Base-by-base conservation (phyloP, 2,329 filamentous ascomycete species). In the Cladosporium sphaerospermum region DNA sequence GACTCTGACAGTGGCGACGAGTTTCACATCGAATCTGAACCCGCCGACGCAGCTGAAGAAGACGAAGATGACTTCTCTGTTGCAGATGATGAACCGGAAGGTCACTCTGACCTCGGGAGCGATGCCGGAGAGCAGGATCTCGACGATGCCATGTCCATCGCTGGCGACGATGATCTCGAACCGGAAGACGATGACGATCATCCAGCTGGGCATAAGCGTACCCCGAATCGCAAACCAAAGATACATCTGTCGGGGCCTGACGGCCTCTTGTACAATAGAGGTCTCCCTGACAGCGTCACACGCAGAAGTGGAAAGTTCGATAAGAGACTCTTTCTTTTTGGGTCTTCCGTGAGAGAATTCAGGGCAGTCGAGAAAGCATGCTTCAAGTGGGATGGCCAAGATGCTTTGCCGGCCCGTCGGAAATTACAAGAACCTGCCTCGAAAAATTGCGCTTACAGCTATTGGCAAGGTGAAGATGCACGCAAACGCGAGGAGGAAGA, bases 271-370 rank as follows among this genome's bases (percentile, higher is more conserved):
- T 62, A 58, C 40, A 59, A 54, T 16, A 59, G 64, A 18, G 64
- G 64, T 23, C 37, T 64, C 5, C 58, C 59, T n/a, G 62, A 64
- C 13, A 55, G 56, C 19, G 56, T 60, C 9, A 57, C 57, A 14
- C 57, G 60, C 16, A 56, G 57, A 23, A 65, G 61, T 47, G 57
- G 59, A 34, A 78, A 77, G 59, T 64, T 69, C 41, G 66, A 70
- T n/a, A 71, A 76, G 49, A 62, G 78, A 54, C 73, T 71, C 54
- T 66, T 75, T 49, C 69, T 76, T 1, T 81, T 79, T 65, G 80
- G 80, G 4, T 71, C 75, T 2, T 72, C 71, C 23, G 62, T 71
- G 11, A 71, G 75, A 14, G 79, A 82, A 54, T 60, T 79, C n/a
- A 65, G 70, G 14, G 71, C 75, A 9, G 65, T 77, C 4, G 54